Conservation (phyloP, 768 basidiomycete genomes). For the Podaxis sp. region DNA sequence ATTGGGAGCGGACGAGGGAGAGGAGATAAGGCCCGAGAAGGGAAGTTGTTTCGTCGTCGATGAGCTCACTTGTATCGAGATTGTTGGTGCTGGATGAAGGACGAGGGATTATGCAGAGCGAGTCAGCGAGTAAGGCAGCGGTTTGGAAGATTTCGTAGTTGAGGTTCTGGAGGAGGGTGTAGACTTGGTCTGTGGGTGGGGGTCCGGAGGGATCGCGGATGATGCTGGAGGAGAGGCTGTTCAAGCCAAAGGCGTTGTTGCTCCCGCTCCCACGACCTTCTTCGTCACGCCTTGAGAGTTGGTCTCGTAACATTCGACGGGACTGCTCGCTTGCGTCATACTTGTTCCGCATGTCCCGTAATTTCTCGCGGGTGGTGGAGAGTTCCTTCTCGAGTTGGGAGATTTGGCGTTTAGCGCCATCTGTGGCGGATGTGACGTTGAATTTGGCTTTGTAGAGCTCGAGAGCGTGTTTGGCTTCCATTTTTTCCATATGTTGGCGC, state of each 20-base stretch:
- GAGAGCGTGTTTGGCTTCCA: background rate
- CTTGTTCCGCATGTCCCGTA: background rate
- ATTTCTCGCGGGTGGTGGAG: background rate
- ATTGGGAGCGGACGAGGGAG: constrained; percentile 22
- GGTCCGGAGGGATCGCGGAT: background rate
- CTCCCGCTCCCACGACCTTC: background rate
- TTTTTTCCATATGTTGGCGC: background rate
- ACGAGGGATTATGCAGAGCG: constrained; percentile 24
- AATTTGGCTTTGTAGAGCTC: background rate
- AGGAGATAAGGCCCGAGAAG: constrained; percentile 30
- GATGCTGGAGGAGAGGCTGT: constrained; percentile 1
- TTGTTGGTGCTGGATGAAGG: constrained; percentile 14
- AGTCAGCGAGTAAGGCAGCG: constrained; percentile 36
- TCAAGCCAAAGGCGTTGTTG: background rate
- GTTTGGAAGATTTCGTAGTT: constrained; percentile 38
- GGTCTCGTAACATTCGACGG: constrained; percentile 4
- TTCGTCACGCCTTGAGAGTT: constrained; percentile 1
- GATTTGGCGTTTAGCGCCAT: background rate
- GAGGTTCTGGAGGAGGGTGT: constrained; percentile 21
- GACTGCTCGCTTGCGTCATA: constrained; percentile 6
- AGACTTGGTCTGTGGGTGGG: background rate
- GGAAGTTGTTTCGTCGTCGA: constrained; percentile 17
- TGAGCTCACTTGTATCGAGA: constrained; percentile 18
- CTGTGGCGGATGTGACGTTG: background rate
- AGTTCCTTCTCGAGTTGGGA: background rate